Base-by-base conservation (phyloP, 345 rosid genomes). In the Lepidium africanum region DNA sequence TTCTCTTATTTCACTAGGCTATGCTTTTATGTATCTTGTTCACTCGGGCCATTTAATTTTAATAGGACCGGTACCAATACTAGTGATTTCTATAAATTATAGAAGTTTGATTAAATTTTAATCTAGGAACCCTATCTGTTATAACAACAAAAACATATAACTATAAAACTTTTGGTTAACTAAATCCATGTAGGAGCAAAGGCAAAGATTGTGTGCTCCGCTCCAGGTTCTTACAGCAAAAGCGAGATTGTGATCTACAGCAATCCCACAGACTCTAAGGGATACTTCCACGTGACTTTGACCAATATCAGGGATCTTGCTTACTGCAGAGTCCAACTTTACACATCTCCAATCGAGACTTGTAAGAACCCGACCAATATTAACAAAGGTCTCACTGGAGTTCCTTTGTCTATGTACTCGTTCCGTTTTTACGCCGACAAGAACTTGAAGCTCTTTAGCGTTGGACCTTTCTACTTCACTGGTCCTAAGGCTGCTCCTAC, bases 341-440 rank as follows among this genome's bases (percentile, higher is more conserved):
- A 84, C 58, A 25, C 63, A 25, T 84, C 90, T 59, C 85, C 91
- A 2, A 6, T 50, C 30, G 69, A 69, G 51, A 56, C 59, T 57
- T 84, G 96, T 15, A 74, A 81, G 3, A 57, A 69, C 53, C 88
- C 86, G 11, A 78, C 82, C 27, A 73, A 82, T 57, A 81, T 84
- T 32, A 81, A 82, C 73, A 76, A 80, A 42, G 86, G 86, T 38
- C 56, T 86, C 5, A 69, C 65, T 15, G 91, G 91, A 48, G 69
- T 79, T 81, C 75, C 69, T 1, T 78, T 86, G 59, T 78, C 81
- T 1, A 12, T 80, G 70, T 75, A 75, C 33, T 63, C 59, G 38
- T 76, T 63, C 63, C 81, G 66, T 39, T 52, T 76, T 39, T 73
- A 81, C 30, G 10, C 78, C 13, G 64, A 82, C 63, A 80, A 72